Base-by-base conservation (phyloP, 371 early-diverging fungal genomes). In the Apophysomyces ossiformis region DNA sequence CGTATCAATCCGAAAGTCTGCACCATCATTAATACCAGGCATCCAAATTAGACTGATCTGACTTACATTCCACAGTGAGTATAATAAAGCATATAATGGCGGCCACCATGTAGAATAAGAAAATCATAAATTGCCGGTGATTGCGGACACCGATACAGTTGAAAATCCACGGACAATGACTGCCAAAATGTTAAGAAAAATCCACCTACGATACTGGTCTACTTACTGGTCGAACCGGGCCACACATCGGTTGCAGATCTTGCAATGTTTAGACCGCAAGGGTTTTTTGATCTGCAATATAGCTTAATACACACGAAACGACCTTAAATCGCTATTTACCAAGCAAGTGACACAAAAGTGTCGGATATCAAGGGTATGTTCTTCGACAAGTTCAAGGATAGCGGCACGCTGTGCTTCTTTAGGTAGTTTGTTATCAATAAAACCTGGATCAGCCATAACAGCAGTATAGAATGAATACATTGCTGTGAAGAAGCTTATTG, bases 121-220 rank as follows among this genome's bases (percentile, higher is more conserved):
- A 96, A 0, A 90, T 39, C 73, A 97, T 84, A 75, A 98, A 98
- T 11, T 87, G 73, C 12, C 91, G 83, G 69, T 97, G 97, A 72
- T 97, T 97, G 58, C 77, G 77, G 9, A 88, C 86, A 5, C 98
- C 98, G 61, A 97, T 91, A 71, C 91, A 90, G 72, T 90, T 93
- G 70, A 86, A 89, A 12, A 96, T 95, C 99, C 99, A 99, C 12
- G 97, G 97, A 69, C 99, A 99, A 76, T 99, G 99, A 73, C 89
- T 89, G 66, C 12, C 46, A 1, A 6, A 5, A 5, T 45, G 46
- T 45, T 41, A 63, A 41, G 1, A 37, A 62, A 15, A 59, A 41
- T n/a, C 8, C 15, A 26, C 8, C 16, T 12, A 71, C 80, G 4
- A 26, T n/a, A 13, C 46, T 26, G 32, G 15, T 6, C 18, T 8